phyloP scores from a whole-genome alignment of 2,329 filamentous ascomycete species.

The Pseudogymnoascus sp. region DNA sequence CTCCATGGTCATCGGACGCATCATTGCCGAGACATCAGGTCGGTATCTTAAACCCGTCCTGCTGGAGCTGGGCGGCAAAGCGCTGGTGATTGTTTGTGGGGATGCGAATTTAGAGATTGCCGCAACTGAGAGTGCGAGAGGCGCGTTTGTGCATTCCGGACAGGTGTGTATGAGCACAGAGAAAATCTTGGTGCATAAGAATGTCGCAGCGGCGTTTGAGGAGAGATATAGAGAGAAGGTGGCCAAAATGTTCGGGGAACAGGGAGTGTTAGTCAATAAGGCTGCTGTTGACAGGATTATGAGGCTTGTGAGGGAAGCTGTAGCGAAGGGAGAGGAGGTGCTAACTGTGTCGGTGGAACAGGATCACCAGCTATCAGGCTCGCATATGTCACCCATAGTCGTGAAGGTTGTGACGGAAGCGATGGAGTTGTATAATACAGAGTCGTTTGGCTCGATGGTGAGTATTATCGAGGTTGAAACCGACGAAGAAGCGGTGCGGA shows the following conservation, averaged over 20 bases:
- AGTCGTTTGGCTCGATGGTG: constrained; percentile 71
- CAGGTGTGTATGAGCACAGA: constrained; percentile 87
- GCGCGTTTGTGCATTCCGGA: constrained; percentile 64
- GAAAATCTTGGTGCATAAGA: constrained; percentile 52
- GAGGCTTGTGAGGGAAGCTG: constrained; percentile 57
- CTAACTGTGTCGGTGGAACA: constrained; percentile 32
- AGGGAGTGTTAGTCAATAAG: constrained; percentile 49
- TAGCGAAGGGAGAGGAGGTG: constrained; percentile 53
- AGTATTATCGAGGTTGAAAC: constrained; percentile 57
- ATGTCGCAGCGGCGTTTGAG: constrained; percentile 38
- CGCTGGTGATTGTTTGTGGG: constrained; percentile 66
- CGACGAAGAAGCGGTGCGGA: constrained; percentile 61
- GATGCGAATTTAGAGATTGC: constrained; percentile 70
- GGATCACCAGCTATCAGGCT: constrained; percentile 19
- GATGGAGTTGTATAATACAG: constrained; percentile 68
- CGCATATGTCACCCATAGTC: constrained; percentile 53
- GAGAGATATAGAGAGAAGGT: constrained; percentile 25
- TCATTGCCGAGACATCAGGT: constrained; percentile 58
- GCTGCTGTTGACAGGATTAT: constrained; percentile 59
- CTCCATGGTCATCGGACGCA: constrained; percentile 61
- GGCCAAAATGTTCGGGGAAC: constrained; percentile 38
- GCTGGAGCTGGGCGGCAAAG: constrained; percentile 48
- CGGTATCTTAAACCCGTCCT: neutral
- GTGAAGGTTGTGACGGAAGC: constrained; percentile 56
- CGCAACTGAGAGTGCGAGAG: constrained; percentile 57